Base-by-base conservation (phyloP, 2,329 filamentous ascomycete genomes). In the Fusarium albidum region DNA sequence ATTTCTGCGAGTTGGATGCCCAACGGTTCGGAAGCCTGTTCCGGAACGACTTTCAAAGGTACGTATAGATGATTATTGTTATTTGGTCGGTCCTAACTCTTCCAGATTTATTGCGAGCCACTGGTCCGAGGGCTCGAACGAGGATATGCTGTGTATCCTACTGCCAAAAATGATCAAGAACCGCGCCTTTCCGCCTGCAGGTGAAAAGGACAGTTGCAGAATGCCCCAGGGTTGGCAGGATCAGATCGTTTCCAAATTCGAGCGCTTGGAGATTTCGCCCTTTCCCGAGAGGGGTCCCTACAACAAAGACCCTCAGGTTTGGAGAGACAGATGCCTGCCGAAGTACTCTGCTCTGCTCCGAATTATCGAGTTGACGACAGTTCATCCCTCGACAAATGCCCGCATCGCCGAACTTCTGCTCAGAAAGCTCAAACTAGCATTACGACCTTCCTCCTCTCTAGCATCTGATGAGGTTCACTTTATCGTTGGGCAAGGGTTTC, bases 1-100 rank as follows among this genome's bases (percentile, higher is more conserved):
- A 91, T 45, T 87, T 95, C 63, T 88, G 91, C 1, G 83, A 91
- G 47, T 78, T 96, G 29, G 87, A 92, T 38, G 70, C 82, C 2
- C 83, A 88, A 46, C 83, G 90, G 32, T 99, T 98, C 68, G 83
- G 86, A 47, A 87, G 85, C 59, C 78, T 97, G n/a, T 82, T 96
- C 27, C 79, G 93, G 8, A 88, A 86, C 31, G 87, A 90, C 51
- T 92, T 98, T 63, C 91, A 96, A 71, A 91, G 85, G 83, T 91
- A 75, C 71, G 76, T 35, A n/a, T 21, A 12, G 33, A 5, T 5
- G 45, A 39, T 65, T 72, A 49, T 72, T 44, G 25, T 27, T 43
- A 38, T 6, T 12, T 11, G 18, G 32, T n/a, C 3, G 10, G 10
- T 41, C n/a, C 62, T 71, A 49, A 71, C 17, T 25, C 3, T 13